Conservation (phyloP, 176 grass and related monocot genomes). For the Poa annua region DNA sequence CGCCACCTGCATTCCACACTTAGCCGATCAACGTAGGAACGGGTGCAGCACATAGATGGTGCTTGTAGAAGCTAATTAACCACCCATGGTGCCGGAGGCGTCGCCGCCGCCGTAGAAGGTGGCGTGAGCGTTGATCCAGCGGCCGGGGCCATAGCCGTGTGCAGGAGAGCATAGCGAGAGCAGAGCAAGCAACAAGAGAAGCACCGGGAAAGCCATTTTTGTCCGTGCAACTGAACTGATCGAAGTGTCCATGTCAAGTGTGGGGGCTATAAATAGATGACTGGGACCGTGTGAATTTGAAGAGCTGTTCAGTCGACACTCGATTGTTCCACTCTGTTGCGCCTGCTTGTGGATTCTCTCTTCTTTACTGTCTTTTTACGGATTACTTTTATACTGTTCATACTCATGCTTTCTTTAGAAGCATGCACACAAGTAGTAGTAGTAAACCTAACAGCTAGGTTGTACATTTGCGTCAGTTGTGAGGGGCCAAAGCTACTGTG, state of each 20-base stretch:
- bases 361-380: background rate
- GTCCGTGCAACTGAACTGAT: background rate
- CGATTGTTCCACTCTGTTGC: background rate
- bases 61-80: background rate
- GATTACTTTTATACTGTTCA: background rate
- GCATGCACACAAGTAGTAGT: background rate
- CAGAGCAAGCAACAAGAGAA: background rate
- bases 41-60: too few species aligned
- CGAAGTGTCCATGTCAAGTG: background rate
- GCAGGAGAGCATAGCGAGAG: background rate
- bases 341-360: background rate
- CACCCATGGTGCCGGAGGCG: conserved; percentile 9
- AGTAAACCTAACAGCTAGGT: too few species aligned
- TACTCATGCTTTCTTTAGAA: background rate
- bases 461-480: background rate
- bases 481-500: conserved; percentile 4
- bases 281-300: background rate
- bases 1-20: conserved; percentile 53
- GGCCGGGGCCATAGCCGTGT: background rate
- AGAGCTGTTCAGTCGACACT: background rate
- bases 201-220: background rate
- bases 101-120: conserved; percentile 6
- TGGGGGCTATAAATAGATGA: background rate
- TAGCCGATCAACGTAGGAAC: background rate
- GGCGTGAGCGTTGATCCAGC: conserved; percentile 2